Conservation (phyloP, 768 basidiomycete genomes). For the Collybia nuda region DNA sequence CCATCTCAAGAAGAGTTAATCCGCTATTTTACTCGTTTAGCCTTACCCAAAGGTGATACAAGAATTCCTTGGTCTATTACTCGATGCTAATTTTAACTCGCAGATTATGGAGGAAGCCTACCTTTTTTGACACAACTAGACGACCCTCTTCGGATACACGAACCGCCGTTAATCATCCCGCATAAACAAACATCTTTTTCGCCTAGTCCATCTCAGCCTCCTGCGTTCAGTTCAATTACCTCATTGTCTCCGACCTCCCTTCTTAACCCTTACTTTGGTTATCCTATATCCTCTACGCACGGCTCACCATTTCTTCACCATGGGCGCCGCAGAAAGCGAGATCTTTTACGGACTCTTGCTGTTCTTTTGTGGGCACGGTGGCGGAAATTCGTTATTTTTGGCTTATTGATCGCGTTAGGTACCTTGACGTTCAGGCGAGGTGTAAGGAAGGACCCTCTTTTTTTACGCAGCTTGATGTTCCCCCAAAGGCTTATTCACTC, state of each 20-base stretch:
- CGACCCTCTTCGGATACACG: conserved; percentile 42
- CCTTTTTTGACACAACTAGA: conserved; percentile 48
- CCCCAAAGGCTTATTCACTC: no score
- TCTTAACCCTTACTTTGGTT: conserved; percentile 76
- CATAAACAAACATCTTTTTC: conserved; percentile 14
- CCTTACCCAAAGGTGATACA: conserved; percentile 57
- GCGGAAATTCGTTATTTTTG: conserved; percentile 40
- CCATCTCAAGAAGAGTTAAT: conserved; percentile 54
- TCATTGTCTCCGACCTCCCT: conserved; percentile 51
- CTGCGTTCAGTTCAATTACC: conserved; percentile 18
- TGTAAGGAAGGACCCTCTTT: conserved; percentile 5
- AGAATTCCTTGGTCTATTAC: conserved; percentile 7
- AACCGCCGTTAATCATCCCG: conserved; percentile 14
- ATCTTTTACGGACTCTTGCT: conserved; percentile 61
- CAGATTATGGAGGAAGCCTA: conserved; percentile 71
- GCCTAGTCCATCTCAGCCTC: conserved; percentile 15
- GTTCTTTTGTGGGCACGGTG: conserved; percentile 69
- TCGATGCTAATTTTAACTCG: conserved; percentile 6
- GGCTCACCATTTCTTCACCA: conserved; percentile 47
- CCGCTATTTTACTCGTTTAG: conserved; percentile 48
- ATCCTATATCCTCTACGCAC: conserved; percentile 45
- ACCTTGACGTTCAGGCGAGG: conserved; percentile 25
- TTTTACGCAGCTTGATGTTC: no score
- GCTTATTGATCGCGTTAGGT: conserved; percentile 29
- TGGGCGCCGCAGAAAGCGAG: conserved; percentile 69